Conservation (phyloP, 371 early-diverging fungal species). For the Zopfochytrium polystomum region DNA sequence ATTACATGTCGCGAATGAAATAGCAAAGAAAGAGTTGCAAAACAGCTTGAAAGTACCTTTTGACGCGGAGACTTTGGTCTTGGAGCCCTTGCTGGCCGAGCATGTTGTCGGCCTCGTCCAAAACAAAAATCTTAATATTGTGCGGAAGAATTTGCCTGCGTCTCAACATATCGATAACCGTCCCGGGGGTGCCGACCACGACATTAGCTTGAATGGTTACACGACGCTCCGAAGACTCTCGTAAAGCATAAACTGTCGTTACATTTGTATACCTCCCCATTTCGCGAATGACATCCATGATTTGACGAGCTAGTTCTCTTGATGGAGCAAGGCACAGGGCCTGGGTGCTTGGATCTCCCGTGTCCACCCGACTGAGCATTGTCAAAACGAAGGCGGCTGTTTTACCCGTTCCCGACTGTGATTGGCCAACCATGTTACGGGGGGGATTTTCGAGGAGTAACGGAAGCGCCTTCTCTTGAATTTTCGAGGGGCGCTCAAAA, state of each 20-base stretch:
- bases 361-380: slow-evolving; percentile 65
- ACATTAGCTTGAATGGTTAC: slow-evolving; percentile 72
- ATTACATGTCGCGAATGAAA: slow-evolving; percentile 19
- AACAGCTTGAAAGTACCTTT: no score
- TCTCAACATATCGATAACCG: slow-evolving; percentile 70
- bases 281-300: slow-evolving; percentile 81
- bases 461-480: slow-evolving; percentile 94
- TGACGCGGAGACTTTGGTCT: slow-evolving; percentile 74
- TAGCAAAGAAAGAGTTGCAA: slow-evolving; percentile 26
- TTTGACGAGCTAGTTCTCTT: slow-evolving; percentile 96
- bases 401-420: slow-evolving; percentile 92
- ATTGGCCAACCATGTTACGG: slow-evolving; percentile 82
- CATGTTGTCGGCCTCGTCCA: slow-evolving; percentile 97
- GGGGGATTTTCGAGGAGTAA: slow-evolving; percentile 61
- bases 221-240: slow-evolving; percentile 56
- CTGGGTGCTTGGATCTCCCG: slow-evolving; percentile 49
- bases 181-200: slow-evolving; percentile 96
- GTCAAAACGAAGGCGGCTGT: slow-evolving; percentile 95
- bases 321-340: slow-evolving; percentile 95
- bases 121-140: slow-evolving; percentile 71
- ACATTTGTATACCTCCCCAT: slow-evolving; percentile 87
- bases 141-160: slow-evolving; percentile 56
- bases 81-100: slow-evolving; percentile 83
- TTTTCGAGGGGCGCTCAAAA: slow-evolving; percentile 89
- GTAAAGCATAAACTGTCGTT: slow-evolving; percentile 71